Evolutionary conservation across 1,284 basidiomycete genomes (phyloP), one percentile per base, ranked within the genome.

Genomic region (Albatrellus sp.): DNA sequence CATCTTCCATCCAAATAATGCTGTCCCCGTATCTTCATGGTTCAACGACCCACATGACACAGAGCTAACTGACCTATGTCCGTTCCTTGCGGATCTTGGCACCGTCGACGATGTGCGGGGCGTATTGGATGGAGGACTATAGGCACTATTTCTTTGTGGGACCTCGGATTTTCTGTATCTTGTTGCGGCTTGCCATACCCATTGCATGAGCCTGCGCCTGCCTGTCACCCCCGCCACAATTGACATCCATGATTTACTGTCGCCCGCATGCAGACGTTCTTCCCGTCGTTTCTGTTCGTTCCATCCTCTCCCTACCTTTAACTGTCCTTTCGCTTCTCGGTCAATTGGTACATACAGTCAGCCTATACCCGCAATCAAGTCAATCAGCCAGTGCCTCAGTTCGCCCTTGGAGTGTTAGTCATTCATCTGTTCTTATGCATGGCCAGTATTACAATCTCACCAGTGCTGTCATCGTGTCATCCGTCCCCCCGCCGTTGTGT

Each of bases 1-100:
- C 65, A 94, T 98, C 55, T 99, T 99, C 75, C 94, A 99, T 60
- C 92, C 93, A 13, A 96, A 96, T 67, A 98, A 98, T 59, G 96
- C 96, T 36, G 94, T 98, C 5, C 94, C 94, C 8, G 92, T 99
- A 46, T 97, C 93, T 41, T 94, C 90, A 47, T 98, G 94, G 96
- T 98, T 98, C 72, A 98, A 97, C 63, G 89, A 92, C 64, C 91
- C 91, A 9, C 92, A 96, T 58, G 94, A 98, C 63, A 96, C 93
- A 28, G 94, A 98, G 63, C 69, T 98, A 52, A 94, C 90, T 30
- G 94, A 98, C 63, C 69, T 98, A 37, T 86, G 88, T 53, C 91
- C 86, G 32, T 98, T 98, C 77, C 73, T 98, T 52, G 68, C 85
- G 14, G 94, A 98, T 62, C 73, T 98, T 33, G 76, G 71, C 20